phyloP scores from a whole-genome alignment of 768 basidiomycete species.

The Cystofilobasidium ferigula region DNA sequence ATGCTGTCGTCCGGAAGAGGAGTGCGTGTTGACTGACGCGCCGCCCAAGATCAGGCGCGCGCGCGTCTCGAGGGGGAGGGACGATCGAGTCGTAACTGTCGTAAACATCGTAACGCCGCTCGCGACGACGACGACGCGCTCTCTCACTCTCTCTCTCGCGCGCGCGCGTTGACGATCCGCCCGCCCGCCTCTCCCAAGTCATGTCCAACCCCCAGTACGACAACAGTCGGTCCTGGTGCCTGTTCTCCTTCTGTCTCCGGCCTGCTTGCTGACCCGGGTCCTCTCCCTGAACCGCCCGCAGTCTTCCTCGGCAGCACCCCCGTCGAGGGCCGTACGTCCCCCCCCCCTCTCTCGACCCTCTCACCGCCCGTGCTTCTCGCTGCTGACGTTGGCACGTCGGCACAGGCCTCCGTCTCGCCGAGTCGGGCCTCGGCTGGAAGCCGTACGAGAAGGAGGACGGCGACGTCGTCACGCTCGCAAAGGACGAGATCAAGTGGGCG shows the following conservation, averaged over 20 bases:
- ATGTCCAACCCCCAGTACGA: conserved; percentile 23
- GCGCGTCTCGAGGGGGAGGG: too few species aligned
- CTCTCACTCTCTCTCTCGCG: too few species aligned
- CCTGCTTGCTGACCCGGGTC: neutral
- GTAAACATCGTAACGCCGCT: too few species aligned
- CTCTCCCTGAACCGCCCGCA: neutral
- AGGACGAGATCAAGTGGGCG: conserved; percentile 69
- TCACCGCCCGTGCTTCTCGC: neutral
- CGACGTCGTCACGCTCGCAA: conserved; percentile 50
- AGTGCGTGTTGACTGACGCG: neutral
- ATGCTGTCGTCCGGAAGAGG: neutral
- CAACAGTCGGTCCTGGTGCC: conserved; percentile 2
- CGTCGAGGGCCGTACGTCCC: conserved; percentile 7
- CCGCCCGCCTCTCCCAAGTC: too few species aligned
- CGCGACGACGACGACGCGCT: too few species aligned
- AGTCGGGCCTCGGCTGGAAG: conserved; percentile 82
- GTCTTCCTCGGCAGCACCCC: conserved; percentile 20
- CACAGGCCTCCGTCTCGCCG: conserved; percentile 61
- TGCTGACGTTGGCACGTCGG: neutral
- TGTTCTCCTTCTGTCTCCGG: neutral
- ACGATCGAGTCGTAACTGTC: too few species aligned
- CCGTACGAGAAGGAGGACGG: conserved; percentile 49
- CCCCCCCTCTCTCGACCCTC: neutral
- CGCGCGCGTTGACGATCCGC: too few species aligned
- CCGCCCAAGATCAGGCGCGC: too few species aligned